Conservation (phyloP, 202 grass and related monocot genomes). For the Schoenoplectus tabernaemontani region DNA sequence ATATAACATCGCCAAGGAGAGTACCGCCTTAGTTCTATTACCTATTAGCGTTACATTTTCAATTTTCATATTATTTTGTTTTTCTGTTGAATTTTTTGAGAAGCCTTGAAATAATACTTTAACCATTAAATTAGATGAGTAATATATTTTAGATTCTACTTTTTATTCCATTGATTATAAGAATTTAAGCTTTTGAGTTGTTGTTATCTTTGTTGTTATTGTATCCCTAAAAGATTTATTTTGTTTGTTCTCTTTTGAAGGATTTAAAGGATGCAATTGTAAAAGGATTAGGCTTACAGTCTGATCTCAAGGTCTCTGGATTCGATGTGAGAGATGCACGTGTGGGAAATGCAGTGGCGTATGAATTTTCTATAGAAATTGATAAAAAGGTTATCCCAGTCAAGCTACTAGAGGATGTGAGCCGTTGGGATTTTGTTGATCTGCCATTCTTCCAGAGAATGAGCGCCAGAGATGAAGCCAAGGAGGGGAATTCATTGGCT, state of each 20-base stretch:
- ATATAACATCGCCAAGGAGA: too few species aligned
- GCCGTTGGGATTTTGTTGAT: conserved; percentile 72
- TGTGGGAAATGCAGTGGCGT: conserved; percentile 69
- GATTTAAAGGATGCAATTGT: conserved; percentile 76
- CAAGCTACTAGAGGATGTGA: conserved; percentile 74
- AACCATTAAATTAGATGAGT: neutral
- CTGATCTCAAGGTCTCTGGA: conserved; percentile 66
- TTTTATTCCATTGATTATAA: neutral
- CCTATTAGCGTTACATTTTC: too few species aligned
- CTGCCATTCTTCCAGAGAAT: conserved; percentile 48
- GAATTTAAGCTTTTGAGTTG: neutral
- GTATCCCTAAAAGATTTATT: neutral
- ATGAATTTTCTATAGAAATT: conserved; percentile 79
- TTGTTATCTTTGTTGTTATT: too few species aligned
- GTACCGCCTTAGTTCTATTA: too few species aligned
- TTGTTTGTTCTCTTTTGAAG: conserved; percentile 31
- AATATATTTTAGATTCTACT: neutral
- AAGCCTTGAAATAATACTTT: neutral
- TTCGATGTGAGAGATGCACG: conserved; percentile 74
- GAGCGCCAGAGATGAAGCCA: conserved; percentile 24
- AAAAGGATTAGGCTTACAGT: conserved; percentile 60
- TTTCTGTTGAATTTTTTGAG: neutral
- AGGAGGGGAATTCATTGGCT: conserved; percentile 46
- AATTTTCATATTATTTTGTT: too few species aligned
- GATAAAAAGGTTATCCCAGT: conserved; percentile 61